phyloP scores from a whole-genome alignment of 768 basidiomycete genomes.

The Xerocomus potaroensis region DNA sequence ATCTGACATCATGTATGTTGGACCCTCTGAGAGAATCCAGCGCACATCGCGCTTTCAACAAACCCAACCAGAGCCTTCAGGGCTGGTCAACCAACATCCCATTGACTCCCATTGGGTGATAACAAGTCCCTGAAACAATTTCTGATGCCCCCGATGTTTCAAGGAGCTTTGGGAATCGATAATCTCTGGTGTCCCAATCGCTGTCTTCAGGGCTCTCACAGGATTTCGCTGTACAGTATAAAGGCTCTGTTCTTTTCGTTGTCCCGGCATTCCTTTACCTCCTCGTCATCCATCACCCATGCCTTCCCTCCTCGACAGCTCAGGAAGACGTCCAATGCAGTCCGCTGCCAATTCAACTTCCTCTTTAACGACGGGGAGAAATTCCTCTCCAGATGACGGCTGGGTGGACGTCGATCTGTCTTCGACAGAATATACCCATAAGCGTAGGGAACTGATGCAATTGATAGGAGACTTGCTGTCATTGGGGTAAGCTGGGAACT shows the following conservation, averaged over 20 bases:
- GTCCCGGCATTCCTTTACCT: neutral
- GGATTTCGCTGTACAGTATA: conserved; percentile 6
- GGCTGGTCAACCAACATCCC: neutral
- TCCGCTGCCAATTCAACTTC: neutral
- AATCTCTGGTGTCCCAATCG: neutral
- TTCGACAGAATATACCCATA: conserved; percentile 37
- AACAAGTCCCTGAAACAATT: neutral
- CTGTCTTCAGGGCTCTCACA: neutral
- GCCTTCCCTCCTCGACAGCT: neutral
- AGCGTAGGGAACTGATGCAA: conserved; percentile 37
- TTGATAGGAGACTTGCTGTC: conserved; percentile 36
- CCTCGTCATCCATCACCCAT: neutral
- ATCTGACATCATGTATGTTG: too few relatives aligned
- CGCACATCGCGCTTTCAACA: too few relatives aligned
- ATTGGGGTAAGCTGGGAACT: conserved; percentile 33
- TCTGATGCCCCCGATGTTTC: neutral
- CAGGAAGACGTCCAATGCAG: neutral
- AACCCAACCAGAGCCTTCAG: too few relatives aligned
- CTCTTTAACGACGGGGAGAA: neutral
- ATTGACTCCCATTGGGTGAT: neutral
- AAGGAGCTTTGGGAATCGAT: neutral
- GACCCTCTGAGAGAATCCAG: neutral
- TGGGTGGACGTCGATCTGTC: conserved; percentile 22
- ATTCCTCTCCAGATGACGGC: conserved; percentile 10
- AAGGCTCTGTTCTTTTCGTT: neutral